These are phyloP conservation scores for Musa balbisiana DNA, from an alignment of 202 grass and related monocot genomes.

Conservation along the genomic window DNA sequence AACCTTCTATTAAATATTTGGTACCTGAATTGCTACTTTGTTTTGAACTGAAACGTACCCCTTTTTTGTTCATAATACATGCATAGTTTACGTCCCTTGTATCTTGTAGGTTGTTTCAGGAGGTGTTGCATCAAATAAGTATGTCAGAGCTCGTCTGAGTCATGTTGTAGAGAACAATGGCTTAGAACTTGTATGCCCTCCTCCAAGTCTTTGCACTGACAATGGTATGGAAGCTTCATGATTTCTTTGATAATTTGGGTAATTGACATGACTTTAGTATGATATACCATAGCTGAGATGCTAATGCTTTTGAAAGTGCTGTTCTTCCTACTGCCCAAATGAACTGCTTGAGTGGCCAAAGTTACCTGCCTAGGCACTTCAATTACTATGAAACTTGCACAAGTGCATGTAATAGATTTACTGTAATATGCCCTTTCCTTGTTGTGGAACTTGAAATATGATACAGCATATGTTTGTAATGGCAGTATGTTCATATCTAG, in stretches of 20 bases:
- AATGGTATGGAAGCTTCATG: slow-evolving; percentile 47
- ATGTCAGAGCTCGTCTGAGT: slow-evolving; percentile 62
- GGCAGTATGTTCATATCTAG: too few species aligned
- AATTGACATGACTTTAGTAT: not conserved
- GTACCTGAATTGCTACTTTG: slow-evolving; percentile 42
- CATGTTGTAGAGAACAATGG: slow-evolving; percentile 51
- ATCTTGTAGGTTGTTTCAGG: slow-evolving; percentile 82
- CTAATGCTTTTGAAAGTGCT: too few species aligned
- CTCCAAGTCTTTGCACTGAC: slow-evolving; percentile 87
- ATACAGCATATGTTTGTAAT: too few species aligned
- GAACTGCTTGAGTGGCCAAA: too few species aligned
- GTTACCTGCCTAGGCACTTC: too few species aligned
- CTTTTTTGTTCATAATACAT: slow-evolving; percentile 8
- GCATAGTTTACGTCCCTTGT: slow-evolving; percentile 17
- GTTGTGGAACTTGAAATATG: too few species aligned
- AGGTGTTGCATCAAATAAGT: slow-evolving; percentile 93
- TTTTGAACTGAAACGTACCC: slow-evolving; percentile 3
- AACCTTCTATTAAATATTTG: slow-evolving; percentile 82
- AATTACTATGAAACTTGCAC: too few species aligned
- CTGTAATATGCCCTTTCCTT: too few species aligned
- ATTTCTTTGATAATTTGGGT: not conserved
- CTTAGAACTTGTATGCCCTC: slow-evolving; percentile 66
- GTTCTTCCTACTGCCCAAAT: too few species aligned
- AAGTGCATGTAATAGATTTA: too few species aligned
- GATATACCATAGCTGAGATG: not conserved